Evolutionary conservation across 331 rosid species (phyloP).

Genomic region (Stylosanthes scabra): DNA sequence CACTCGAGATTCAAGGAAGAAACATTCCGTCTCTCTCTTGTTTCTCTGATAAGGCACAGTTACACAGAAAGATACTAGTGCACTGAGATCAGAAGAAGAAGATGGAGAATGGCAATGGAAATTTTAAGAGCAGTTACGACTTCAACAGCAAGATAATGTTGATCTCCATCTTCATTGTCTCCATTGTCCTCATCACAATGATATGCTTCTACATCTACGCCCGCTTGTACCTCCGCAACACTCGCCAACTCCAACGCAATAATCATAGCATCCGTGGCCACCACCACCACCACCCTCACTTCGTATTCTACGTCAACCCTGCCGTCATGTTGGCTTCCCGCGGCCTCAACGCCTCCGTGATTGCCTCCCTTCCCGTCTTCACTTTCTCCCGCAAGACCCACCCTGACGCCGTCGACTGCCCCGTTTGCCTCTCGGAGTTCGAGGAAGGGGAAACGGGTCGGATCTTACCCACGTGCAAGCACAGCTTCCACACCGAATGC

Average conservation of each 20-base stretch:
- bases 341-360: constrained; percentile 62
- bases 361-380: constrained; percentile 70
- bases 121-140: constrained; percentile 19
- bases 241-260: background rate
- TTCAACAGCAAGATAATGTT: constrained; percentile 69
- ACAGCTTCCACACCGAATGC: constrained; percentile 74
- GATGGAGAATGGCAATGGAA: background rate
- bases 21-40: background rate
- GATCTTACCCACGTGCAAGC: constrained; percentile 66
- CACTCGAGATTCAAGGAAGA: background rate
- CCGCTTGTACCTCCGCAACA: constrained; percentile 58
- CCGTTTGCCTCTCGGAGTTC: constrained; percentile 88
- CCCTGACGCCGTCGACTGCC: constrained; percentile 55
- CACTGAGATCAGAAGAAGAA: background rate
- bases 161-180: constrained; percentile 52
- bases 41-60: background rate
- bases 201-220: constrained; percentile 64
- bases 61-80: background rate
- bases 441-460: constrained; percentile 73
- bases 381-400: constrained; percentile 44
- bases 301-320: constrained; percentile 59
- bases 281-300: constrained; percentile 32
- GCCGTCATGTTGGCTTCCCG: constrained; percentile 15
- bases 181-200: constrained; percentile 61
- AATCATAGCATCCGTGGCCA: constrained; percentile 28